Evolutionary conservation across 1,284 basidiomycete species (phyloP).

Genomic region (Golubevia sp.): DNA sequence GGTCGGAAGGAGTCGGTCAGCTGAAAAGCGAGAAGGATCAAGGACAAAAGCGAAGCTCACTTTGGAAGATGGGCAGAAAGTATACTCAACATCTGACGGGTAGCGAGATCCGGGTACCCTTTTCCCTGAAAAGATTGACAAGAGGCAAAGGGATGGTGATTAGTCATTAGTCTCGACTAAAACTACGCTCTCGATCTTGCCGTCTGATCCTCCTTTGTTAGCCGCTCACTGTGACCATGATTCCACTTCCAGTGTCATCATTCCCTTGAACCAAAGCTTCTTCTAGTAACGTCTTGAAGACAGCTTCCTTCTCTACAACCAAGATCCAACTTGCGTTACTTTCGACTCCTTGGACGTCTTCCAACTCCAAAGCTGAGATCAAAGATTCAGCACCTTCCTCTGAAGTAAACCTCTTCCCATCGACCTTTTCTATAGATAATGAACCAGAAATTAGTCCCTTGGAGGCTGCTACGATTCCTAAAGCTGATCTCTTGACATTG

Average conservation of each 20-base stretch:
- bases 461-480: slow-evolving; percentile 34
- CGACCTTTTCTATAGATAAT: slow-evolving; percentile 8
- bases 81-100: slow-evolving; percentile 14
- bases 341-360: slow-evolving; percentile 4
- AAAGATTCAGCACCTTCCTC: slow-evolving; percentile 7
- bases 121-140: slow-evolving; percentile 16
- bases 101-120: slow-evolving; percentile 44
- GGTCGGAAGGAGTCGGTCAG: background rate
- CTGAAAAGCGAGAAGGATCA: no score
- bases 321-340: slow-evolving; percentile 19
- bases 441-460: slow-evolving; percentile 26
- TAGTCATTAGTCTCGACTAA: slow-evolving; percentile 7
- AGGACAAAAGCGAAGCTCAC: background rate
- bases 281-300: slow-evolving; percentile 23
- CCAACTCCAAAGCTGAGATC: slow-evolving; percentile 10
- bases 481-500: slow-evolving; percentile 7
- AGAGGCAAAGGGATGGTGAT: background rate
- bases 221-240: slow-evolving; percentile 4
- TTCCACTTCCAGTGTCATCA: background rate
- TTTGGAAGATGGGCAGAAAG: background rate
- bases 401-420: background rate
- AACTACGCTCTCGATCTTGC: background rate
- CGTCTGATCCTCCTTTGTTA: background rate
- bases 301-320: slow-evolving; percentile 49
- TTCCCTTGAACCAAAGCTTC: background rate